Evolutionary conservation across 2,329 filamentous ascomycete genomes (phyloP).

Genomic region (Aspergillus oerlinghausenensis): DNA sequence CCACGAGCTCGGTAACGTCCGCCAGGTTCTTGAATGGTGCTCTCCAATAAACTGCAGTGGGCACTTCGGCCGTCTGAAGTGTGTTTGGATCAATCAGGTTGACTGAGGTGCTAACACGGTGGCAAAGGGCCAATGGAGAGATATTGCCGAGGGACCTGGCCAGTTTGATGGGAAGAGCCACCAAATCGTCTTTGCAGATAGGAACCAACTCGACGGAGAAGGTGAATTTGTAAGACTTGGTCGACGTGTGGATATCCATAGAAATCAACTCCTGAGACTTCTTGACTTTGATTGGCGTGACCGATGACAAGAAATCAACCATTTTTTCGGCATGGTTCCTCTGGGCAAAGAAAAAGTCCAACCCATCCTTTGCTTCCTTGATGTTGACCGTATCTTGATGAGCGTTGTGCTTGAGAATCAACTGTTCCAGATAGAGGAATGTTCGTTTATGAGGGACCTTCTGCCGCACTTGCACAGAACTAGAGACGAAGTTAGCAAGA

Average conservation of each 20-base stretch:
- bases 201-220: slow-evolving; percentile 86
- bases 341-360: slow-evolving; percentile 91
- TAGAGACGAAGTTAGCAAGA: background rate
- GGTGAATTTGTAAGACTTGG: slow-evolving; percentile 90
- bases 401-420: slow-evolving; percentile 90
- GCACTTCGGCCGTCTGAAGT: slow-evolving; percentile 83
- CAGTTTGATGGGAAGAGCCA: slow-evolving; percentile 85
- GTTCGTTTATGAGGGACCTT: slow-evolving; percentile 95
- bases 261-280: slow-evolving; percentile 92
- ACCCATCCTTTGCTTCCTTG: slow-evolving; percentile 90
- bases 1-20: slow-evolving; percentile 77
- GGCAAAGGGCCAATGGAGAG: slow-evolving; percentile 76
- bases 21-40: slow-evolving; percentile 78
- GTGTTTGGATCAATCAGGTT: slow-evolving; percentile 88
- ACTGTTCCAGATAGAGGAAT: slow-evolving; percentile 79
- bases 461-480: slow-evolving; percentile 84
- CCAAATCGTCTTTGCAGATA: slow-evolving; percentile 94
- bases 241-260: slow-evolving; percentile 83
- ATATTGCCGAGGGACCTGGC: slow-evolving; percentile 88
- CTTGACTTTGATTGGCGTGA: slow-evolving; percentile 72
- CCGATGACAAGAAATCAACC: slow-evolving; percentile 81
- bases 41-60: slow-evolving; percentile 81
- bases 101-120: slow-evolving; percentile 81
- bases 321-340: slow-evolving; percentile 90
- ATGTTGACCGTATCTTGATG: slow-evolving; percentile 96